Evolutionary conservation across 805 yeast genomes (phyloP).

Genomic region (Cyberlindnera misumaiensis): DNA sequence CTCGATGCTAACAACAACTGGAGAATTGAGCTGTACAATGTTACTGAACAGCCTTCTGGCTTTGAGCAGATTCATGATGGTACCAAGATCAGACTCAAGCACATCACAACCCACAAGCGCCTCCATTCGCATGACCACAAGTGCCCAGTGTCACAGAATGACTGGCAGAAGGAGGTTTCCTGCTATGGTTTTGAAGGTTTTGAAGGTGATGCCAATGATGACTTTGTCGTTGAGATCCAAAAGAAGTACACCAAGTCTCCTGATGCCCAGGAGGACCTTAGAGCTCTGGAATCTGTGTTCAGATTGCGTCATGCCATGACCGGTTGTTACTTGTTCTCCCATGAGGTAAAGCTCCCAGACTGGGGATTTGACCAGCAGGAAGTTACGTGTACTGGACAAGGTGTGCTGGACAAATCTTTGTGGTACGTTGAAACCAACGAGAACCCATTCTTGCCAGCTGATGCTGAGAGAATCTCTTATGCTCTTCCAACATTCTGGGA

Average conservation of each 20-base stretch:
- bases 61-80: conserved; percentile 64
- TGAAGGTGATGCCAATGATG: conserved; percentile 80
- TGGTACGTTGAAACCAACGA: conserved; percentile 74
- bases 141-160: conserved; percentile 66
- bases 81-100: conserved; percentile 63
- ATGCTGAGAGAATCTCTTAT: conserved; percentile 47
- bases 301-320: conserved; percentile 75
- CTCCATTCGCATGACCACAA: conserved; percentile 80
- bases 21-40: conserved; percentile 62
- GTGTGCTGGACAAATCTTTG: conserved; percentile 48
- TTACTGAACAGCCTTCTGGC: conserved; percentile 44
- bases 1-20: conserved; percentile 69
- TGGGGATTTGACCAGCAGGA: conserved; percentile 86
- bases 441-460: conserved; percentile 38
- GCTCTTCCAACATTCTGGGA: conserved; percentile 44
- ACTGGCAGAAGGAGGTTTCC: conserved; percentile 81
- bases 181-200: conserved; percentile 74
- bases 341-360: conserved; percentile 64
- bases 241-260: conserved; percentile 42
- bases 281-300: conserved; percentile 64
- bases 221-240: conserved; percentile 70
- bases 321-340: conserved; percentile 73
- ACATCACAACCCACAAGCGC: conserved; percentile 51
- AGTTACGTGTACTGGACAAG: conserved; percentile 73
- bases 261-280: conserved; percentile 47